Percentiles rank a stretch among this genome's conserved stretches.
phyloP scores from a whole-genome alignment of 768 basidiomycete genomes.

The Rhodotorula taiwanensis region DNA sequence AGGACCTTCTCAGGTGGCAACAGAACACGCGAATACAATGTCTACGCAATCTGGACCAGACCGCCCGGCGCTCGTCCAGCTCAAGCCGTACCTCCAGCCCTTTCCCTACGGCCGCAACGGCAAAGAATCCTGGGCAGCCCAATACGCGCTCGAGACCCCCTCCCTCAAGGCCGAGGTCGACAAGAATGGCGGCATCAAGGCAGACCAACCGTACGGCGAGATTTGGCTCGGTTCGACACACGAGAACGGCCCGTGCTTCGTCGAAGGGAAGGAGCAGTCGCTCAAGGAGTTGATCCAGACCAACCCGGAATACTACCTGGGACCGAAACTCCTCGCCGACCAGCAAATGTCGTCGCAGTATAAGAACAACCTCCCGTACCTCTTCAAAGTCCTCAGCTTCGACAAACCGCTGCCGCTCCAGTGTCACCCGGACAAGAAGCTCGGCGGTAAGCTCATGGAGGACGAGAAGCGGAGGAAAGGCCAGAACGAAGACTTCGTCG shows the following conservation, averaged over 20 bases:
- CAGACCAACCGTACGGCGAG: conserved; percentile 26
- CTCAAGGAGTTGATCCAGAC: conserved; percentile 21
- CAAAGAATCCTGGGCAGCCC: conserved; percentile 12
- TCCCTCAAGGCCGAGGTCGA: conserved; percentile 12
- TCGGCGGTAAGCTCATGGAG: conserved; percentile 23
- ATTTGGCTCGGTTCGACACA: conserved; percentile 32
- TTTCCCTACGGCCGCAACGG: conserved; percentile 33
- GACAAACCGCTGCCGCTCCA: conserved; percentile 39
- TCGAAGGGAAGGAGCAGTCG: conserved; percentile 4
- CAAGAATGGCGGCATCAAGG: conserved; percentile 29
- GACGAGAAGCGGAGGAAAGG: conserved; percentile 21
- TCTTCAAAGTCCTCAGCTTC: conserved; percentile 39
- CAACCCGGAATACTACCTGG: conserved; percentile 27
- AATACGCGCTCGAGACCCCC: conserved; percentile 10
- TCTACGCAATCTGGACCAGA: background rate
- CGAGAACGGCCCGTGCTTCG: conserved; percentile 26
- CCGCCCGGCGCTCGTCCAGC: conserved; percentile 22
- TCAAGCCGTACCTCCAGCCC: conserved; percentile 37
- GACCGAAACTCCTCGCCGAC: conserved; percentile 27
- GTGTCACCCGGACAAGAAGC: conserved; percentile 30
- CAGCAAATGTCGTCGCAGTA: conserved; percentile 29
- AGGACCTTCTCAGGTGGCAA: too few relatives aligned
- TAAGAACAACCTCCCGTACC: conserved; percentile 31
- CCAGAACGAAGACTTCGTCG: conserved; percentile 35
- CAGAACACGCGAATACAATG: background rate